Percentiles rank a stretch among this genome's conserved stretches.
Conservation (phyloP, 352 stramenopile species). For the Phytophthora pini region DNA sequence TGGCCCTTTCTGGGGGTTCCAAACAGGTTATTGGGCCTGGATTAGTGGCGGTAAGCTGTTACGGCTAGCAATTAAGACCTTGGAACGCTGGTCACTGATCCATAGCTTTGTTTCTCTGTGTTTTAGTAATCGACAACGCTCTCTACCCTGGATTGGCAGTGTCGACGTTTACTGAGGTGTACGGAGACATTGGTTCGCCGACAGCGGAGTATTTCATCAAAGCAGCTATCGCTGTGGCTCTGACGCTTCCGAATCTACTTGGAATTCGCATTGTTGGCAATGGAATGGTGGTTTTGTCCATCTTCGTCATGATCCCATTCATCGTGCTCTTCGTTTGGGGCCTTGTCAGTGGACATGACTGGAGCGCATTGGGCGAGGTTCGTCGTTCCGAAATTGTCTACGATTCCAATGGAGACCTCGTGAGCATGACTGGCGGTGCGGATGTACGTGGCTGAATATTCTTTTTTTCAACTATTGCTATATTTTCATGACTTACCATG, state of each 20-base stretch:
- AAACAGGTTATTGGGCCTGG: slow-evolving; percentile 87
- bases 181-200: slow-evolving; percentile 40
- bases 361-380: slow-evolving; percentile 45
- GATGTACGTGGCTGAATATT: slow-evolving; percentile 15
- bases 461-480: neutral
- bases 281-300: slow-evolving; percentile 74
- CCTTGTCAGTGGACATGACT: slow-evolving; percentile 39
- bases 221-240: slow-evolving; percentile 45
- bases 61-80: neutral
- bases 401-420: slow-evolving; percentile 41
- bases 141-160: slow-evolving; percentile 92
- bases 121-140: slow-evolving; percentile 89
- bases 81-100: neutral
- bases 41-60: slow-evolving; percentile 57
- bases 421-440: slow-evolving; percentile 44
- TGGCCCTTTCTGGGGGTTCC: slow-evolving; percentile 88
- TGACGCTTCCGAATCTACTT: slow-evolving; percentile 55
- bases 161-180: slow-evolving; percentile 52
- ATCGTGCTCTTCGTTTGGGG: slow-evolving; percentile 69
- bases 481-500: slow-evolving; percentile 4
- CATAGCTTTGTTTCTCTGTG: neutral
- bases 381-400: slow-evolving; percentile 45
- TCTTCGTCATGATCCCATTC: slow-evolving; percentile 94
- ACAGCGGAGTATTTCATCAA: slow-evolving; percentile 54
- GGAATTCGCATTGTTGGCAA: slow-evolving; percentile 88